Conservation (phyloP, 768 basidiomycete species). For the Candolleomyces eurysporus region DNA sequence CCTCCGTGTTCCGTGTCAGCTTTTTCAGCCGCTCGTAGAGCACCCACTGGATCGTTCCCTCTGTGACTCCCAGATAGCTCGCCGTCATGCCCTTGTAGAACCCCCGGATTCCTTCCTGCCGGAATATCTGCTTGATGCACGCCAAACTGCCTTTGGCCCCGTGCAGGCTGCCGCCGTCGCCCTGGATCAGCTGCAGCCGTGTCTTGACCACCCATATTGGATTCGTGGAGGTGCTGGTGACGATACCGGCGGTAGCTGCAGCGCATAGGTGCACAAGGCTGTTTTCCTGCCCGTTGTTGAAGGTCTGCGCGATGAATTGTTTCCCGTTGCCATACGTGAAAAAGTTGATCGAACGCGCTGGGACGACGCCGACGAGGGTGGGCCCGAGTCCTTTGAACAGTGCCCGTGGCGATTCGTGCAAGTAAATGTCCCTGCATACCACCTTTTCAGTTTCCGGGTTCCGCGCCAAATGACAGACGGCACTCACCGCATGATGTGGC, state of each 20-base stretch:
- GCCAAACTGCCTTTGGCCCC: slow-evolving; percentile 52
- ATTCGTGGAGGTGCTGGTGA: slow-evolving; percentile 89
- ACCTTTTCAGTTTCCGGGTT: neutral
- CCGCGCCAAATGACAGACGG: neutral
- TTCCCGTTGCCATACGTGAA: slow-evolving; percentile 98
- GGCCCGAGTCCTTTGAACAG: slow-evolving; percentile 95
- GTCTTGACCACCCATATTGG: slow-evolving; percentile 99
- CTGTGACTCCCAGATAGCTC: slow-evolving; percentile 93
- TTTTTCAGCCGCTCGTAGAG: slow-evolving; percentile 91
- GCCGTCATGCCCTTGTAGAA: slow-evolving; percentile 96
- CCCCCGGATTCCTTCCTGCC: slow-evolving; percentile 79
- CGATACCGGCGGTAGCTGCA: slow-evolving; percentile 82
- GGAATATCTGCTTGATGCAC: slow-evolving; percentile 71
- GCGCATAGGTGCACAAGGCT: slow-evolving; percentile 82
- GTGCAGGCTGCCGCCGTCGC: slow-evolving; percentile 11
- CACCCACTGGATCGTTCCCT: slow-evolving; percentile 96
- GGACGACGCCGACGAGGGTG: slow-evolving; percentile 91
- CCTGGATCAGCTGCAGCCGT: slow-evolving; percentile 69
- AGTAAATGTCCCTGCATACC: slow-evolving; percentile 74
- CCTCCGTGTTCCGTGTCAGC: slow-evolving; percentile 53
- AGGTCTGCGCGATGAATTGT: slow-evolving; percentile 77
- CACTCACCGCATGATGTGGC: slow-evolving; percentile 77
- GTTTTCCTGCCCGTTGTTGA: slow-evolving; percentile 81
- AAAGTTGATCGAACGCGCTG: slow-evolving; percentile 96
- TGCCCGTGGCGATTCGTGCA: slow-evolving; percentile 82